Conservation (phyloP, 495 filamentous ascomycete genomes). For the Lepraria neglecta region DNA sequence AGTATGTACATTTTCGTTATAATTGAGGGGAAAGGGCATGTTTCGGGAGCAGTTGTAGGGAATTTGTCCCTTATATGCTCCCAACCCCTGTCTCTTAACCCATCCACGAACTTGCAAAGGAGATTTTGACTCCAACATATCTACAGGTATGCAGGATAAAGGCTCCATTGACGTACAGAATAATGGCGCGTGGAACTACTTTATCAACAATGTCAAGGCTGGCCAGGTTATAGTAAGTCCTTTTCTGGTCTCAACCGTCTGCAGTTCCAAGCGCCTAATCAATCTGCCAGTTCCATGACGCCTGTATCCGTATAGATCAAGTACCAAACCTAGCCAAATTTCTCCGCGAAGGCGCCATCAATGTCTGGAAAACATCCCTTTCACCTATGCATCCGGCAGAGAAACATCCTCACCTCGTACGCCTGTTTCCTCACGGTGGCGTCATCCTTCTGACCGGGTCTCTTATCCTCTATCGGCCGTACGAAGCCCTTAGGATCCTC, state of each 20-base stretch:
- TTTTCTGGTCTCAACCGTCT: background rate
- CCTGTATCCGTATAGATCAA: conserved; percentile 30
- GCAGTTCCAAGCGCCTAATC: background rate
- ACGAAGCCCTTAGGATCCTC: conserved; percentile 46
- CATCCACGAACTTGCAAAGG: too few relatives aligned
- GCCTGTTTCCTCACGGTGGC: conserved; percentile 52
- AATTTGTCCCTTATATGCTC: too few relatives aligned
- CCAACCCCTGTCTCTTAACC: too few relatives aligned
- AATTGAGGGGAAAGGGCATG: too few relatives aligned
- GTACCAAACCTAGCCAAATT: conserved; percentile 32
- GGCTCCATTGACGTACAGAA: conserved; percentile 22
- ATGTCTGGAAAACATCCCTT: conserved; percentile 38
- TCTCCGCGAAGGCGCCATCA: conserved; percentile 27
- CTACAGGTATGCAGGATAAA: conserved; percentile 1
- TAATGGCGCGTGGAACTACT: conserved; percentile 38
- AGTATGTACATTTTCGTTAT: conserved; percentile 15
- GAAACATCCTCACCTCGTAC: conserved; percentile 33
- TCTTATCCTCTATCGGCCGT: conserved; percentile 48
- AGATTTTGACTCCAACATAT: too few relatives aligned
- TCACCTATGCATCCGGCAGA: conserved; percentile 28
- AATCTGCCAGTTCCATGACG: conserved; percentile 36
- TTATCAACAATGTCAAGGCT: conserved; percentile 30
- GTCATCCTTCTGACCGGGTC: conserved; percentile 60
- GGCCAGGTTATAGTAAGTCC: conserved; percentile 41
- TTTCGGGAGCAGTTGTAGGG: too few relatives aligned